Percentiles rank a stretch among this genome's conserved stretches.
Conservation (phyloP, 306 rosid species). For the Cucurbita maxima region DNA sequence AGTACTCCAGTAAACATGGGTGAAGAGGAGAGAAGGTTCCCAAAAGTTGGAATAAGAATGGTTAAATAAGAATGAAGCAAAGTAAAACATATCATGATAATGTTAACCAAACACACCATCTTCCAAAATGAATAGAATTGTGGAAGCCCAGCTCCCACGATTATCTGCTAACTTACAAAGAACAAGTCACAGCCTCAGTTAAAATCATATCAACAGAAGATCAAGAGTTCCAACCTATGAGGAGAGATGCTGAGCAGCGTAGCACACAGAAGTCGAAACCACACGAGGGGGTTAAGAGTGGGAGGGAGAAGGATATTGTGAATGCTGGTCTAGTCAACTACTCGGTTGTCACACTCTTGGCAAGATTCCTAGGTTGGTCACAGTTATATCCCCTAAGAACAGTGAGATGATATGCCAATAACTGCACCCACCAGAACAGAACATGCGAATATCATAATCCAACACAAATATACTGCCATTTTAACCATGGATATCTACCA, state of each 20-base stretch:
- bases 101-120: not conserved
- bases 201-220: not conserved
- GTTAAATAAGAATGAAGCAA: not conserved
- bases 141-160: not conserved
- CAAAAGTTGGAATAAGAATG: not conserved
- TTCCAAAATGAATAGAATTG: not conserved
- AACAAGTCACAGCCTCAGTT: not conserved
- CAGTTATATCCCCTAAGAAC: slow-evolving; percentile 83
- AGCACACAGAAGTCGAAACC: not conserved
- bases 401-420: slow-evolving; percentile 94
- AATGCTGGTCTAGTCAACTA: slow-evolving; percentile 9
- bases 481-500: not conserved
- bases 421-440: slow-evolving; percentile 30
- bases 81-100: not conserved
- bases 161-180: not conserved
- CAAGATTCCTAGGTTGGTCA: slow-evolving; percentile 98
- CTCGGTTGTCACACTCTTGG: slow-evolving; percentile 90
- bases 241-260: not conserved
- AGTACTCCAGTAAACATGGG: not conserved
- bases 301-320: not conserved
- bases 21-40: not conserved
- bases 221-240: not conserved
- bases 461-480: not conserved
- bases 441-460: not conserved
- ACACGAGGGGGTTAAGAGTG: not conserved